These are phyloP conservation scores for Apiotrichum montevideense DNA, from an alignment of 1,284 basidiomycete species.

Conservation along the genomic window DNA sequence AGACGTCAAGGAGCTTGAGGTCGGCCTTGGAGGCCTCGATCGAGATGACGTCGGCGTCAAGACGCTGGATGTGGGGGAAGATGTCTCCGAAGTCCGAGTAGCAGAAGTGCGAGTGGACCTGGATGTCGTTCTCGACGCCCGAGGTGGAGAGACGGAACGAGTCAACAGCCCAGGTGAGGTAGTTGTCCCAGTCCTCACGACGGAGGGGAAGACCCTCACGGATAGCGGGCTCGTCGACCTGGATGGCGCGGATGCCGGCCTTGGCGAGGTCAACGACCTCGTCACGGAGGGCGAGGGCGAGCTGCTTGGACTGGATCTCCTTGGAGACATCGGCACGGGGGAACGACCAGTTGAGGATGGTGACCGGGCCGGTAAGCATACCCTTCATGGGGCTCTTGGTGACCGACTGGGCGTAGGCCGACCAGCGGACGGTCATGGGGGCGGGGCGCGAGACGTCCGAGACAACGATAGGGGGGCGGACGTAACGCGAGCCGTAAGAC, in stretches of 20 bases:
- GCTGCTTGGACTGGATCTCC: slow-evolving; percentile 96
- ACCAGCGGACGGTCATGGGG: slow-evolving; percentile 97
- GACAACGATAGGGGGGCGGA: slow-evolving; percentile 97
- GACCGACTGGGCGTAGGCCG: slow-evolving; percentile 90
- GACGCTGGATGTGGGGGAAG: slow-evolving; percentile 93
- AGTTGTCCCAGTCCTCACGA: slow-evolving; percentile 86
- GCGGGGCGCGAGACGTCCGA: slow-evolving; percentile 91
- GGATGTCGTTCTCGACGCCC: slow-evolving; percentile 82
- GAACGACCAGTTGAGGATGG: slow-evolving; percentile 99
- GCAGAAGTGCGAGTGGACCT: slow-evolving; percentile 93
- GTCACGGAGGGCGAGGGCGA: slow-evolving; percentile 95
- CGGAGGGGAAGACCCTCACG: slow-evolving; percentile 97
- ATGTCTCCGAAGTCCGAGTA: slow-evolving; percentile 81
- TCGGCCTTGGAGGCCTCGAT: slow-evolving; percentile 98
- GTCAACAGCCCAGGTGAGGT: slow-evolving; percentile 95
- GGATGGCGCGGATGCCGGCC: slow-evolving; percentile 94
- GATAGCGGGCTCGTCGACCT: slow-evolving; percentile 98
- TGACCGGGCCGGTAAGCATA: slow-evolving; percentile 94
- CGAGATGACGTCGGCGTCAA: slow-evolving; percentile 98
- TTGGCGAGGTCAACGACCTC: slow-evolving; percentile 97
- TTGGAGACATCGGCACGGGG: slow-evolving; percentile 96
- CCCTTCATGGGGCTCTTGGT: slow-evolving; percentile 98
- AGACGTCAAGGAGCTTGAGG: slow-evolving; percentile 93
- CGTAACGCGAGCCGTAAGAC: slow-evolving; percentile 81
- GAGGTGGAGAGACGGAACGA: slow-evolving; percentile 95